Percentiles rank a stretch among this genome's conserved stretches.
phyloP scores from a whole-genome alignment of 768 basidiomycete genomes.

The Rhodocollybia butyracea region DNA sequence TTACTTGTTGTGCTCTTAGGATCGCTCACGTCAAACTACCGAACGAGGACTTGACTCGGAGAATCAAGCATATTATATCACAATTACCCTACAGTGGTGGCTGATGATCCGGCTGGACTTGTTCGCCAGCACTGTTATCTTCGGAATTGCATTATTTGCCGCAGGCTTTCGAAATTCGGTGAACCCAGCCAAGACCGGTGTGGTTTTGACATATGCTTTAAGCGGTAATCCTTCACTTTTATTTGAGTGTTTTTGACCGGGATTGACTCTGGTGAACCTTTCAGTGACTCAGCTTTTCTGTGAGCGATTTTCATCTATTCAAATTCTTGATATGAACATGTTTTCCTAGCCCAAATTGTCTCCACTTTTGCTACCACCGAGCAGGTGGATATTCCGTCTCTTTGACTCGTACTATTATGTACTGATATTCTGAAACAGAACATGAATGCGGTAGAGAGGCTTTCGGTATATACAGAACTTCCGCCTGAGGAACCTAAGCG shows the following conservation, averaged over 20 bases:
- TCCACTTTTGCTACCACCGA: slow-evolving; percentile 53
- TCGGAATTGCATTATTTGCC: slow-evolving; percentile 70
- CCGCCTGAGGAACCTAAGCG: slow-evolving; percentile 49
- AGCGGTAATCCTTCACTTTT: slow-evolving; percentile 35
- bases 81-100: slow-evolving; percentile 64
- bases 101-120: slow-evolving; percentile 61
- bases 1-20: slow-evolving; percentile 29
- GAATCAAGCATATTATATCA: slow-evolving; percentile 64
- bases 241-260: neutral
- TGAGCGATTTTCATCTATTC: slow-evolving; percentile 24
- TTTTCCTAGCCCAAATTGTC: slow-evolving; percentile 46
- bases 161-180: slow-evolving; percentile 54
- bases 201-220: slow-evolving; percentile 55
- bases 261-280: neutral
- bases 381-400: no score
- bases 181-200: slow-evolving; percentile 59
- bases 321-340: neutral
- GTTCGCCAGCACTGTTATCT: slow-evolving; percentile 62
- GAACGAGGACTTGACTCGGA: slow-evolving; percentile 55
- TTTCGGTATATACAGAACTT: slow-evolving; percentile 67
- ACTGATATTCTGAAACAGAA: slow-evolving; percentile 65
- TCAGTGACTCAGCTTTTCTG: slow-evolving; percentile 53
- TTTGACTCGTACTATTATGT: no score
- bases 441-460: slow-evolving; percentile 71
- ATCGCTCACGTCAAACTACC: slow-evolving; percentile 46